Evolutionary conservation across 2,329 filamentous ascomycete species (phyloP).

Genomic region (Monosporascus cannonballus): DNA sequence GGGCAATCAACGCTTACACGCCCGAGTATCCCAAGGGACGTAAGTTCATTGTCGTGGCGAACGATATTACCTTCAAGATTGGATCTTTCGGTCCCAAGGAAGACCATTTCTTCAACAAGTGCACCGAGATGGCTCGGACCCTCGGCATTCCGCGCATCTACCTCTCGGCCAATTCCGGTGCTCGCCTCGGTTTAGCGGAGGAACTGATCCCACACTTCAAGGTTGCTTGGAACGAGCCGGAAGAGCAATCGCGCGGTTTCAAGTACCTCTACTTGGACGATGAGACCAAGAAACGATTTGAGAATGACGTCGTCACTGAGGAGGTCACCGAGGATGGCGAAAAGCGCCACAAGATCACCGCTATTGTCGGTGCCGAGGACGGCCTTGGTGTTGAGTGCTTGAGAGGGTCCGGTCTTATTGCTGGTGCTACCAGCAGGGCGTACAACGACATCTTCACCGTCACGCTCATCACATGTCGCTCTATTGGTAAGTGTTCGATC

Average conservation of each 20-base stretch:
- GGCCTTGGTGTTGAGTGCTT: conserved; percentile 97
- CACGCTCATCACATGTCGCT: conserved; percentile 94
- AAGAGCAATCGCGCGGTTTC: conserved; percentile 81
- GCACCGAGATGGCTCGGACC: conserved; percentile 90
- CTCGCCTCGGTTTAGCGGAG: conserved; percentile 91
- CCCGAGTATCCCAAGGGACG: conserved; percentile 92
- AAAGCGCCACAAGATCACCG: conserved; percentile 88
- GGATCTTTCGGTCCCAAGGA: conserved; percentile 95
- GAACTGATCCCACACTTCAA: conserved; percentile 97
- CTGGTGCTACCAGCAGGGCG: conserved; percentile 90
- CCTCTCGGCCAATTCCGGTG: conserved; percentile 97
- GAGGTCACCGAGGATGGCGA: conserved; percentile 80
- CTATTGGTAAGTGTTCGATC: conserved; percentile 62
- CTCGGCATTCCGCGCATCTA: conserved; percentile 96
- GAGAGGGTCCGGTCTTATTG: conserved; percentile 94
- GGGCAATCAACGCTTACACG: conserved; percentile 90
- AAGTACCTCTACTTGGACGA: conserved; percentile 94
- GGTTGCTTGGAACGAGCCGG: conserved; percentile 86
- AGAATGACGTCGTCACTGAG: conserved; percentile 84
- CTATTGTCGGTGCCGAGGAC: conserved; percentile 87
- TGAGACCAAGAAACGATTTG: conserved; percentile 79
- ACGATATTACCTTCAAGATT: conserved; percentile 99
- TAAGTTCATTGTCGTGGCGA: conserved; percentile 93
- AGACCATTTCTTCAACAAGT: conserved; percentile 98
- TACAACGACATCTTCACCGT: conserved; percentile 99